Base-by-base conservation (phyloP, 345 rosid genomes). In the Hevea brasiliensis region DNA sequence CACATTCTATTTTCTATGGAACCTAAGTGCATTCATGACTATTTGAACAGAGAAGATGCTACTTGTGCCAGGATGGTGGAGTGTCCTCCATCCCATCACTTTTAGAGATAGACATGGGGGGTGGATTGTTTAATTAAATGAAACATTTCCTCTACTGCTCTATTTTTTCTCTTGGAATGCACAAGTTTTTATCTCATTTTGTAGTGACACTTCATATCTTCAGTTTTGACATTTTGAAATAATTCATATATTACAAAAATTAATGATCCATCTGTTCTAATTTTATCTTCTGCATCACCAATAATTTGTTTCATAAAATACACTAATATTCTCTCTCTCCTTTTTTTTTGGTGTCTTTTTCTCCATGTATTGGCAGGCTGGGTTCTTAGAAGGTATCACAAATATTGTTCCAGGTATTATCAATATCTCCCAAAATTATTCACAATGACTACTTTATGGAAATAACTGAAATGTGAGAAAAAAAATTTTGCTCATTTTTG, bases 321-420 rank as follows among this genome's bases (percentile, higher is more conserved):
- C 26, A 57, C 45, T 55, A 23, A 32, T 2, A 5, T 44, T 5
- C n/a, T n/a, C n/a, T n/a, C n/a, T n/a, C n/a, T 15, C 12, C 70
- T 40, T 42, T 32, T 35, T 27, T 32, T 27, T 67, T n/a, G n/a
- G n/a, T n/a, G n/a, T 23, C 5, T 9, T 23, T 57, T 18, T 29
- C 72, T 37, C 12, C 23, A 12, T 65, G 23, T 60, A 14, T 51
- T 63, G 27, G 10, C 90, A 94, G 97, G 95, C 98, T 1, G 98
- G 98, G 62, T 90, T 89, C 74, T 73, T 94, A 85, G 97, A 92
- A 58, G 97, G 93, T 40, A 77, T 94, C 74, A 89, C 98, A 70
- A 89, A 90, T 75, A 86, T 94, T 50, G 97, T 94, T 67, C 97
- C 97, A 73, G 98, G 98, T 93, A 86, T n/a, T 23, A 53, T 71